phyloP scores from a whole-genome alignment of 176 grass and related monocot genomes.

The Canna indica region DNA sequence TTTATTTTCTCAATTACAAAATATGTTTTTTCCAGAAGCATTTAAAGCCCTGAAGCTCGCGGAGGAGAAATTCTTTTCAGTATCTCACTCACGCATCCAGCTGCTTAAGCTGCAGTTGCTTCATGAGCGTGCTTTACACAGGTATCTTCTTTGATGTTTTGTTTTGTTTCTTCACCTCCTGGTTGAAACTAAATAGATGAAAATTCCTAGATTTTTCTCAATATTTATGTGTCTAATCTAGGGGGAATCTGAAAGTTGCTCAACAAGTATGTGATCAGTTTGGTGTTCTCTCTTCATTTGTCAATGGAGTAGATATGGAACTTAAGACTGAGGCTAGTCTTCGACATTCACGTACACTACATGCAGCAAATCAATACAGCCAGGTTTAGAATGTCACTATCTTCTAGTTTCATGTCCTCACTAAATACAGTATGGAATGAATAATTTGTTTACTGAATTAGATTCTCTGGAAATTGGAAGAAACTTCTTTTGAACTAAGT shows the following conservation, averaged over 20 bases:
- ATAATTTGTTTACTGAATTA: not conserved
- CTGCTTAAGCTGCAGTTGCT: constrained; percentile 83
- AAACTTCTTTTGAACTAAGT: not conserved
- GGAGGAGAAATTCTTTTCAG: constrained; percentile 71
- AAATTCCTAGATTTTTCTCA: not conserved
- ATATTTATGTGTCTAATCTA: constrained; percentile 26
- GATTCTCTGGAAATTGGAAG: not conserved
- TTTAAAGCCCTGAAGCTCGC: constrained; percentile 73
- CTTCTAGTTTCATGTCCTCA: not conserved
- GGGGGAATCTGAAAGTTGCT: constrained; percentile 69
- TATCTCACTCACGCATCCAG: constrained; percentile 54
- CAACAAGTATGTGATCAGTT: constrained; percentile 82
- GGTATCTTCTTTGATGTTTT: constrained; percentile 35
- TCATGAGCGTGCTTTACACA: constrained; percentile 80
- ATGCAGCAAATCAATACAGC: constrained; percentile 78
- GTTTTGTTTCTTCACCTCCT: not conserved
- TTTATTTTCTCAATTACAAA: not conserved
- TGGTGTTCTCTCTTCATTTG: constrained; percentile 69
- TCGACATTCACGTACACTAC: constrained; percentile 68
- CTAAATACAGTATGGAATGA: not conserved
- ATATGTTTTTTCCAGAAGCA: constrained; percentile 39
- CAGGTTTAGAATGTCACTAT: constrained; percentile 43
- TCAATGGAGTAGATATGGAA: constrained; percentile 79
- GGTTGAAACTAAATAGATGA: not conserved
- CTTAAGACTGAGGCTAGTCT: constrained; percentile 79